Evolutionary conservation across 176 grass and related monocot species (phyloP), one percentile per base, ranked within the genome.

Genomic region (Melocanna baccifera): DNA sequence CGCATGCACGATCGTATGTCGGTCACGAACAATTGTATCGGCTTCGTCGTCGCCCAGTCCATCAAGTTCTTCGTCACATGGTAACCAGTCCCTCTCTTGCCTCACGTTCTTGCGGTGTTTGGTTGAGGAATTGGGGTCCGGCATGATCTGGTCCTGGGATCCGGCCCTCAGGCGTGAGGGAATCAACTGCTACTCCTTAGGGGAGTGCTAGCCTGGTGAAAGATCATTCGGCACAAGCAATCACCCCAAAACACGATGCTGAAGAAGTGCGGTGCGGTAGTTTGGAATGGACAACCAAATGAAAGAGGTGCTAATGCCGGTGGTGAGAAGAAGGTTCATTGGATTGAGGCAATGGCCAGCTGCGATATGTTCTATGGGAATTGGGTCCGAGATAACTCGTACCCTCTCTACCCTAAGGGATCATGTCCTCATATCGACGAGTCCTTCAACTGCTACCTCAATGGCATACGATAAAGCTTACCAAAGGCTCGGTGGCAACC

Each of bases 401-500:
- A 96, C 57, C 96, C 93, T 19, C 86, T 99, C 39, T 99, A 99
- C 43, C 88, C 88, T 2, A 88, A 81, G 81, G 90, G 93, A 30
- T 87, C 96, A 5, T 99, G 96, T 43, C 91, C 96, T 52, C 90
- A 94, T 65, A 85, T 99, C 48, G 96, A 99, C 16, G 91, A 96
- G 46, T 89, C 96, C 75, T 99, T 99, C 77, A 89, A 99, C 46
- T 99, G 96, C 88, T 75, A 91, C 57, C 86, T 52, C 69, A 99
- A 99, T 61, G 96, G 93, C 62, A n/a, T n/a, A n/a, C 89, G 93
- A 99, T 53, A 89, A 81, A 55, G 84, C 37, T 64, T 99, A 94
- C 83, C 84, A 96, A 88, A 89, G 92, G 68, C 90, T 99, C 41
- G 93, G 58, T 99, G 96, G 96, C 90, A 94, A 66, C 96, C 93